Percentiles rank a stretch among this genome's conserved stretches.
phyloP scores from a whole-genome alignment of 345 rosid species.

The Cardiospermum halicacabum region DNA sequence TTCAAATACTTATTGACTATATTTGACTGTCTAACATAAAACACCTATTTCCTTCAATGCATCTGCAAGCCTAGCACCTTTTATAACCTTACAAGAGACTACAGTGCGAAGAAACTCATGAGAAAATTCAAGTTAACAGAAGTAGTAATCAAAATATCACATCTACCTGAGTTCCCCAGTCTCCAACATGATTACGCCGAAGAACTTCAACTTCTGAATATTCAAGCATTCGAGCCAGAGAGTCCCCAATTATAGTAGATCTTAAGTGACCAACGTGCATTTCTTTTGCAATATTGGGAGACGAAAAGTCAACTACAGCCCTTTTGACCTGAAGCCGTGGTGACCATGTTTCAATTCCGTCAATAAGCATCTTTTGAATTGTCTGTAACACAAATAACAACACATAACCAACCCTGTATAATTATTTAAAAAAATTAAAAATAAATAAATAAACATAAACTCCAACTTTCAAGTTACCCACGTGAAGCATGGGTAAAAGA shows the following conservation, averaged over 20 bases:
- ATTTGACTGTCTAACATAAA: too few relatives aligned
- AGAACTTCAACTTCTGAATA: slow-evolving; percentile 85
- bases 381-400: slow-evolving; percentile 38
- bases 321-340: slow-evolving; percentile 57
- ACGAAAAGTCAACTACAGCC: slow-evolving; percentile 96
- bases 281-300: slow-evolving; percentile 99
- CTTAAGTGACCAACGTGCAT: slow-evolving; percentile 99
- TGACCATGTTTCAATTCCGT: slow-evolving; percentile 87
- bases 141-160: slow-evolving; percentile 2
- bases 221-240: slow-evolving; percentile 91
- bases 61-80: too few relatives aligned
- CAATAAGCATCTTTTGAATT: slow-evolving; percentile 73
- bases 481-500: neutral
- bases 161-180: slow-evolving; percentile 98
- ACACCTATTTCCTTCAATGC: too few relatives aligned
- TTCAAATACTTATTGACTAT: too few relatives aligned
- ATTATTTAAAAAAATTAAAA: slow-evolving; percentile 5
- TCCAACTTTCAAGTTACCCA: neutral
- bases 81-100: too few relatives aligned
- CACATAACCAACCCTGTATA: slow-evolving; percentile 10
- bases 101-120: neutral
- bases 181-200: slow-evolving; percentile 98
- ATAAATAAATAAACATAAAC: too few relatives aligned
- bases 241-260: slow-evolving; percentile 95
- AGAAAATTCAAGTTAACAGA: neutral